Evolutionary conservation across 2,329 filamentous ascomycete species (phyloP), one percentile per base, ranked within the genome.

Genomic region (Lasiodiplodia theobromae): DNA sequence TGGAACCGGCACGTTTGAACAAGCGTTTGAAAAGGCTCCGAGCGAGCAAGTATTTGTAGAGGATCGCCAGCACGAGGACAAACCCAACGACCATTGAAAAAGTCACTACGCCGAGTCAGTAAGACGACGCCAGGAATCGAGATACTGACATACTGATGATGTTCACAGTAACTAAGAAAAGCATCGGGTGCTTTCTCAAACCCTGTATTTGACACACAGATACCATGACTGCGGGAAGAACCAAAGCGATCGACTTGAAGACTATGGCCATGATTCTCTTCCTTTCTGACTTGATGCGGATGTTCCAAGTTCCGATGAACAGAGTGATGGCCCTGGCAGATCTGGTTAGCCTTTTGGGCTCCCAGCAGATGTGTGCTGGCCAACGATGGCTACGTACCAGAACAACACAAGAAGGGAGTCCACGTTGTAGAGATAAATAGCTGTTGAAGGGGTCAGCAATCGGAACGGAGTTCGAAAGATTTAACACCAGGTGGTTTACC

Each of bases 261-360:
- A 47, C 38, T 8, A 52, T 21, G 28, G 65, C 51, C 65, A 67
- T 67, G 4, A 5, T 37, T 18, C 25, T 58, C 37, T 67, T 67
- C 18, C 31, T 18, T 7, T 16, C 28, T 4, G 40, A n/a, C 23
- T 31, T 58, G n/a, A 67, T 44, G 28, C 65, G 65, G n/a, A 67
- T 67, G 18, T 67, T 67, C 51, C 40, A 67, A 10, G 65, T 67
- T 5, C 65, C 65, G 18, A 67, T 60, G 53, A 67, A 67, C 1
- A 67, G 31, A 49, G 65, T 67, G 18, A 67, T 67, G 38, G 65
- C 52, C 65, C 65, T 67, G 31, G 5, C 31, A 18, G 7, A 10
- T 8, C n/a, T 2, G 34, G 25, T 58, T 52, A 38, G 40, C 7
- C 6, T 44, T 44, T 7, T 44, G 40, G 6, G 40, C 40, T 16